Evolutionary conservation across 768 basidiomycete genomes (phyloP).

Genomic region (Termitomyces sp.): DNA sequence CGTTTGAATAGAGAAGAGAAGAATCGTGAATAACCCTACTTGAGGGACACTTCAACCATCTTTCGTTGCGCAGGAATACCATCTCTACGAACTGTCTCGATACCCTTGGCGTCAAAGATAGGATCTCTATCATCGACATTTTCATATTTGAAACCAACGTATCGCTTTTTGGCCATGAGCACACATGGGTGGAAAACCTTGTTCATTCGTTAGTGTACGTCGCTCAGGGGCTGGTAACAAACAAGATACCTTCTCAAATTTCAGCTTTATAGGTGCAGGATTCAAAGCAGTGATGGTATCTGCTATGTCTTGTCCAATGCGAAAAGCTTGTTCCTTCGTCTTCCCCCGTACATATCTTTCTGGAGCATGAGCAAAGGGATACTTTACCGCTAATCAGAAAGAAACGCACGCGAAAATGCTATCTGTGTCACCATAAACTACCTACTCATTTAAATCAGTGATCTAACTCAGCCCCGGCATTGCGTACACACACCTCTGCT

Average conservation of each 20-base stretch:
- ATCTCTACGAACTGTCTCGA: slow-evolving; percentile 93
- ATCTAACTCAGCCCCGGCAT: not conserved
- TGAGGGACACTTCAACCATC: slow-evolving; percentile 86
- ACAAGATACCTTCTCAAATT: slow-evolving; percentile 85
- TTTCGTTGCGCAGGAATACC: slow-evolving; percentile 88
- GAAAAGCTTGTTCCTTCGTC: slow-evolving; percentile 91
- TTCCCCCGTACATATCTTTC: slow-evolving; percentile 72
- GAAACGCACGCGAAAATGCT: slow-evolving; percentile 74
- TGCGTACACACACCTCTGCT: slow-evolving; percentile 40
- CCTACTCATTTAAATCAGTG: slow-evolving; percentile 25
- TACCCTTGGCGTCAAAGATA: slow-evolving; percentile 92
- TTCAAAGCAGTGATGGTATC: slow-evolving; percentile 81
- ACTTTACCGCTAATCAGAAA: not conserved
- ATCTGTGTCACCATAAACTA: slow-evolving; percentile 98
- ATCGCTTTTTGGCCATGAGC: slow-evolving; percentile 97
- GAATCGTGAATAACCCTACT: slow-evolving; percentile 41
- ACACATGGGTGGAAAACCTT: slow-evolving; percentile 94
- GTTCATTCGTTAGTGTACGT: not conserved
- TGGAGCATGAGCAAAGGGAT: not conserved
- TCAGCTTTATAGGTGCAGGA: slow-evolving; percentile 89
- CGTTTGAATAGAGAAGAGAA: not conserved
- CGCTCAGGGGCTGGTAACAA: not conserved
- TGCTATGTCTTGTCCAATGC: slow-evolving; percentile 89
- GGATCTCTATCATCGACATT: slow-evolving; percentile 72
- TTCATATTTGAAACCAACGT: slow-evolving; percentile 97